Base-by-base conservation (phyloP, 179 eudicot genomes). In the Patellifolia procumbens region DNA sequence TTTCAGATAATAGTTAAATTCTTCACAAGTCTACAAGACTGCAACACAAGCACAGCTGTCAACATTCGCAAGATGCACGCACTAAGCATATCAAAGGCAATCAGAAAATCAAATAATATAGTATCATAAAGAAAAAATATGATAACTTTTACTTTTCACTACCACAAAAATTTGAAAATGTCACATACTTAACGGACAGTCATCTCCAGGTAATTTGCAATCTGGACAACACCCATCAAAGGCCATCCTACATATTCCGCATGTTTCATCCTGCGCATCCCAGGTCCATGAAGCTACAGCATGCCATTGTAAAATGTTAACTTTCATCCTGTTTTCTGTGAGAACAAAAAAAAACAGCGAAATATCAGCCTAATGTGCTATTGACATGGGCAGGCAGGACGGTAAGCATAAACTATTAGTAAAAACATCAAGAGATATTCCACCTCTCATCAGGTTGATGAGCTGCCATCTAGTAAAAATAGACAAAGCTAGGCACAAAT, bases 151-250 rank as follows among this genome's bases (percentile, higher is more conserved):
- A 1, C 2, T 22, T 24, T 26, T 26, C 31, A 10, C 28, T 15
- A 26, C 3, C n/a, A 61, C 16, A 43, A 45, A 28, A 52, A n/a
- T 26, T 26, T 46, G 51, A 16, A 19, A 19, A 62, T 1, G 31
- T 46, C 63, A 84, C 96, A 81, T 85, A 91, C 98, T 92, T 62
- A 94, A 81, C 20, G 97, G 97, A 81, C 97, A 94, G 81, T 91
- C 97, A 81, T 94, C 98, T 35, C 98, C 98, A 39, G 97, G 98
- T 67, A 89, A 91, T 83, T 94, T 94, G 82, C 98, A 92, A 76
- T 92, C 97, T 12, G 97, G 91, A 85, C 98, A 94, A 70, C 98
- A 94, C 75, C 98, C 98, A 85, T 94, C 98, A 84, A 91, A 94
- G 51, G 94, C 93, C 96, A 92, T 91, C 81, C 98, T 88, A 78